Conservation (phyloP, 495 filamentous ascomycete genomes). For the Neurospora tetraspora region DNA sequence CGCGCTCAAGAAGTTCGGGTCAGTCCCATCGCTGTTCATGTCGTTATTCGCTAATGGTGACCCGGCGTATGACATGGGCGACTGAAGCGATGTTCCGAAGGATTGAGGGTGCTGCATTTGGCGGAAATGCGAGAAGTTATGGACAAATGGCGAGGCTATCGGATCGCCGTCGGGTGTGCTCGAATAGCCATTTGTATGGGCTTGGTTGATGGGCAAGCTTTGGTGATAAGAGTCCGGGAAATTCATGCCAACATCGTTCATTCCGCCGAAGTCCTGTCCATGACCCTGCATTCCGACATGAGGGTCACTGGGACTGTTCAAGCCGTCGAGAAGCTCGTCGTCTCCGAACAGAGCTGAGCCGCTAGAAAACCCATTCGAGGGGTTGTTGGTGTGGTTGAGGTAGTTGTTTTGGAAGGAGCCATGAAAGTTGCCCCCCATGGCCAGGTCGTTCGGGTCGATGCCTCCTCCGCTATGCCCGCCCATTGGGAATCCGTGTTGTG, state of each 20-base stretch:
- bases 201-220: constrained; percentile 37
- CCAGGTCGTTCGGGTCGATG: constrained; percentile 81
- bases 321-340: constrained; percentile 54
- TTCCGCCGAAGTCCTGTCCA: constrained; percentile 36
- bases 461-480: constrained; percentile 49
- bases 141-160: constrained; percentile 76
- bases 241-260: constrained; percentile 39
- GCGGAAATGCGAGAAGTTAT: constrained; percentile 63
- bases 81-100: constrained; percentile 41
- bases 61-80: constrained; percentile 39
- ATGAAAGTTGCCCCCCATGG: constrained; percentile 45
- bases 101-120: constrained; percentile 48
- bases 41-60: constrained; percentile 45
- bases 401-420: constrained; percentile 32
- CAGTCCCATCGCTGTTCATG: constrained; percentile 42
- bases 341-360: constrained; percentile 48
- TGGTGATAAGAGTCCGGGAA: constrained; percentile 31
- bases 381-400: constrained; percentile 23
- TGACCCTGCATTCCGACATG: constrained; percentile 38
- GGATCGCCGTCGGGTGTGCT: constrained; percentile 80
- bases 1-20: constrained; percentile 45
- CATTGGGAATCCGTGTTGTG: constrained; percentile 59
- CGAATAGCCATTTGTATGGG: constrained; percentile 64
- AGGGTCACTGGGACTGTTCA: constrained; percentile 38
- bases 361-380: constrained; percentile 27